Evolutionary conservation across 1,284 basidiomycete genomes (phyloP).

Genomic region (Pisolithus thermaeus): DNA sequence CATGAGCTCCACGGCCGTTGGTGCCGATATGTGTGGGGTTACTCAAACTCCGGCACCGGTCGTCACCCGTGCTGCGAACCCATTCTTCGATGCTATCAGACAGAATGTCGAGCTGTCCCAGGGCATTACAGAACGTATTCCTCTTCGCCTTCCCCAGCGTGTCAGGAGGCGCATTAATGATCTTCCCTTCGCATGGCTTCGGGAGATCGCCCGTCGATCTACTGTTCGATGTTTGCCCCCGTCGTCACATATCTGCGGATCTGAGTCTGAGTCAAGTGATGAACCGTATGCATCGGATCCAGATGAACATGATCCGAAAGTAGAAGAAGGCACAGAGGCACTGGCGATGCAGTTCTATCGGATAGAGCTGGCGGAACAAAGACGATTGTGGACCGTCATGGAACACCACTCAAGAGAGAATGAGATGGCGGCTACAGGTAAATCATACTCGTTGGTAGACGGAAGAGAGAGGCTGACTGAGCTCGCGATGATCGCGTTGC

Average conservation of each 20-base stretch:
- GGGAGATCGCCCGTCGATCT: slow-evolving; percentile 59
- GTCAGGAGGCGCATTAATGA: slow-evolving; percentile 61
- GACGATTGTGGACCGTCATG: slow-evolving; percentile 87
- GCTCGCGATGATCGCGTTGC: slow-evolving; percentile 2
- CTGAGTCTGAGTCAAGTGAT: slow-evolving; percentile 30
- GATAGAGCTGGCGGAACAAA: slow-evolving; percentile 87
- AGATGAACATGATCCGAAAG: slow-evolving; percentile 31
- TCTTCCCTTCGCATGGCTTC: slow-evolving; percentile 80
- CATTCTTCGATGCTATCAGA: slow-evolving; percentile 93
- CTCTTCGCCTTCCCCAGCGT: slow-evolving; percentile 63
- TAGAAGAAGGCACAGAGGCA: slow-evolving; percentile 68
- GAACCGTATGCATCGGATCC: slow-evolving; percentile 30
- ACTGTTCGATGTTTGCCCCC: slow-evolving; percentile 17
- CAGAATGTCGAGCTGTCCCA: slow-evolving; percentile 90
- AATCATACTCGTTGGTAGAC: slow-evolving; percentile 6
- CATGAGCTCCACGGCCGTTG: slow-evolving; percentile 11
- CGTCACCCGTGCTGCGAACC: slow-evolving; percentile 44
- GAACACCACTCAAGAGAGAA: slow-evolving; percentile 74
- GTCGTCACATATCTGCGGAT: slow-evolving; percentile 70
- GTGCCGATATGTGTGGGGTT: slow-evolving; percentile 14
- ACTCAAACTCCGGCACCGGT: slow-evolving; percentile 18
- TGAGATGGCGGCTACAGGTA: slow-evolving; percentile 9
- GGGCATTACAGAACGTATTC: slow-evolving; percentile 78
- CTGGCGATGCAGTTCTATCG: slow-evolving; percentile 90
- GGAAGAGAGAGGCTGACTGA: background rate